These are phyloP conservation scores for Talaromyces atroroseus DNA, from an alignment of 2,329 filamentous ascomycete species.

Conservation along the genomic window DNA sequence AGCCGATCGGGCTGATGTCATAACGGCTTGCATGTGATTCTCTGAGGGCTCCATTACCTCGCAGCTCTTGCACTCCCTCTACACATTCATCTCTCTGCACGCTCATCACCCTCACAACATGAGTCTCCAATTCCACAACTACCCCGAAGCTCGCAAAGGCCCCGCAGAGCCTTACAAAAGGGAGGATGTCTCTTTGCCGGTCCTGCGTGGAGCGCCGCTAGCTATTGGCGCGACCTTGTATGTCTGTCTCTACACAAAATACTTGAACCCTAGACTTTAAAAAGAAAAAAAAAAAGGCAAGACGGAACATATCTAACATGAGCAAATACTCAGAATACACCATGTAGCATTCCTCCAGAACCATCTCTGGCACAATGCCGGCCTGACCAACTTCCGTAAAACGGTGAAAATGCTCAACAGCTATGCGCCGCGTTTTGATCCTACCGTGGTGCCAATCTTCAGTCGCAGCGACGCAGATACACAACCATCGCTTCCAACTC, in stretches of 20 bases:
- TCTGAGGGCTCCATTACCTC: no score
- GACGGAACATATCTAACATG: not conserved
- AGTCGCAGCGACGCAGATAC: conserved; percentile 13
- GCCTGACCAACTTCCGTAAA: conserved; percentile 53
- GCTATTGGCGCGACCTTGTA: conserved; percentile 59
- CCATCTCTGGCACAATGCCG: conserved; percentile 66
- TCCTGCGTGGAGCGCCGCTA: conserved; percentile 61
- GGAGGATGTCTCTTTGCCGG: conserved; percentile 60
- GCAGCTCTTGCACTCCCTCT: no score
- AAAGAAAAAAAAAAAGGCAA: not conserved
- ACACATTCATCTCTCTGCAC: not conserved
- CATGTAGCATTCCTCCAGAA: conserved; percentile 58
- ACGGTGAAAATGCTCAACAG: conserved; percentile 51
- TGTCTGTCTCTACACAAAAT: conserved; percentile 25
- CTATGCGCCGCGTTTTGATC: conserved; percentile 51
- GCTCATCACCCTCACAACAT: not conserved
- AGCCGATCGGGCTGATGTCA: conserved; percentile 6
- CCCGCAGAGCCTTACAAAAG: conserved; percentile 43
- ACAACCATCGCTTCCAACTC: conserved; percentile 20
- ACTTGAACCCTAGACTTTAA: not conserved
- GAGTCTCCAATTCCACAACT: conserved; percentile 27
- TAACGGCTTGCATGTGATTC: conserved; percentile 1
- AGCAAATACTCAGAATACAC: conserved; percentile 47
- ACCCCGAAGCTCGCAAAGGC: conserved; percentile 35
- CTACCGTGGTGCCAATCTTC: conserved; percentile 49